Base-by-base conservation (phyloP, 2,329 filamentous ascomycete species). In the Clathrospora elynae region DNA sequence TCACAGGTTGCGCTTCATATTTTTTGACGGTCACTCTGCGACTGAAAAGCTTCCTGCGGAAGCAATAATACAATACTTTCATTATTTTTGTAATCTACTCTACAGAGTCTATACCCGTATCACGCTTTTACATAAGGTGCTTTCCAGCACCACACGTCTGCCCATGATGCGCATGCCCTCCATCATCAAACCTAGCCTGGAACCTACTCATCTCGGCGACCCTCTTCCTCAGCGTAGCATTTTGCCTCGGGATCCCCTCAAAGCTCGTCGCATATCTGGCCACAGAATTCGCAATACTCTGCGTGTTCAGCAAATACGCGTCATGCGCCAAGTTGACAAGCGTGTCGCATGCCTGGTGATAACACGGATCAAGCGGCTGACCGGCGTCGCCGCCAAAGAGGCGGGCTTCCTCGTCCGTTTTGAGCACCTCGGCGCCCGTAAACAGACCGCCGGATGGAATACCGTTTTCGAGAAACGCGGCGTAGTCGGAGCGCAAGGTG, bases 391-490 rank as follows among this genome's bases (percentile, higher is more conserved):
- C 70, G 13, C 70, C 70, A 33, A 71, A 72, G 4, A 70, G 49
- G 25, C 42, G 49, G 4, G 62, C 65, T 37, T 71, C 66, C 39
- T 68, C 66, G 12, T 49, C 59, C 1, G 69, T 73, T 57, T 73
- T 73, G 51, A 70, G 53, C 9, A 60, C 63, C 29, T 73, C 71
- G 11, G 70, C 70, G 10, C 71, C 71, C 2, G 71, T 73, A 50
- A 71, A 71, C 9, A 71, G 60, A 17, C 71, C 70, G 13, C 70
- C 70, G 0, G 66, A 65, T 2, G 71, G 64, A 22, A 72, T 70
- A 20, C 70, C 70, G 42, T 66, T 69, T 36, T 67, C 60, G 25
- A 73, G 62, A 62, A 73, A 72, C 5, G 68, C 67, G 22, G 68
- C 70, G 50, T 73, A 73, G 49, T 73, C 71, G 16, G 65, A 70